Conservation (phyloP, 176 grass and related monocot species). For the Zoysia japonica region DNA sequence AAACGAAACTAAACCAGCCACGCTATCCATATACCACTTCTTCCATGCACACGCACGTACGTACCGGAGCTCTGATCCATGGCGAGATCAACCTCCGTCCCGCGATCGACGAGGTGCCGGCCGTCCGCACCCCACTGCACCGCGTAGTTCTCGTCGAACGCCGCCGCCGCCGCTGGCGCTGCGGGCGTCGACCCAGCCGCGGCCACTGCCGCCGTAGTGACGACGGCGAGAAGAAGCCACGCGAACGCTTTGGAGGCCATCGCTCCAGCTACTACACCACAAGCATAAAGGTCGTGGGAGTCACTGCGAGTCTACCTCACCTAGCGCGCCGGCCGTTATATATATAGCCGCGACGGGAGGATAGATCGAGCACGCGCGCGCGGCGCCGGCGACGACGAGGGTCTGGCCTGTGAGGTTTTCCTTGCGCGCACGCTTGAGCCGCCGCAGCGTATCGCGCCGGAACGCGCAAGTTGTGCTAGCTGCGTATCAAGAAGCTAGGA, state of each 20-base stretch:
- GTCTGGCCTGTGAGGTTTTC: neutral
- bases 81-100: conserved; percentile 52
- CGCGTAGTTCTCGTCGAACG: conserved; percentile 62
- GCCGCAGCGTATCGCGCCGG: neutral
- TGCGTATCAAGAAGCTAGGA: neutral
- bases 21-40: neutral
- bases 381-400: neutral
- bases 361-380: neutral
- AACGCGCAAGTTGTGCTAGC: neutral
- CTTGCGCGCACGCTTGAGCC: conserved; percentile 16
- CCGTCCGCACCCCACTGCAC: conserved; percentile 51
- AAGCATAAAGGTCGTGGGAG: neutral
- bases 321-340: neutral
- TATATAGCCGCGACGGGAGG: neutral
- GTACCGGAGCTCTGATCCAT: conserved; percentile 70
- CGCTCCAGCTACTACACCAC: neutral
- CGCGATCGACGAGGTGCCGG: conserved; percentile 39
- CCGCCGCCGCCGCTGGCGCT: neutral
- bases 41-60: neutral
- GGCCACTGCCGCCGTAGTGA: neutral
- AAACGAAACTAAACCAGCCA: neutral
- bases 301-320: neutral
- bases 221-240: neutral
- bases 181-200: neutral
- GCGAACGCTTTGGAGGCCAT: neutral